A percentile compares a stretch with the other conserved stretches of the same genome.
Evolutionary conservation across 2,329 filamentous ascomycete genomes (phyloP).

Genomic region (Aspergillus persii): DNA sequence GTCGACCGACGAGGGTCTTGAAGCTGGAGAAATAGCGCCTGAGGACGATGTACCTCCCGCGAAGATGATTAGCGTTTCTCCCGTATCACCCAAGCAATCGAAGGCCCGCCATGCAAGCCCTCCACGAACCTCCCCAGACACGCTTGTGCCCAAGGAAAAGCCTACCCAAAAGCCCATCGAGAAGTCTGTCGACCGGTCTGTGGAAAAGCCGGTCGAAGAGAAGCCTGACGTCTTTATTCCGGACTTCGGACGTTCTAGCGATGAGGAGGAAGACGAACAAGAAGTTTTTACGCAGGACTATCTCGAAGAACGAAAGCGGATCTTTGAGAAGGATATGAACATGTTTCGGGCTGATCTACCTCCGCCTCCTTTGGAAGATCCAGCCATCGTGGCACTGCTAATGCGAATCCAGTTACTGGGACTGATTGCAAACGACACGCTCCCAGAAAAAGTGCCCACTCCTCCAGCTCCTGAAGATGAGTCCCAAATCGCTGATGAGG

Average conservation of each 20-base stretch:
- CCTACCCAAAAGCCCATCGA: too few species aligned
- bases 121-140: conserved; percentile 3
- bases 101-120: conserved; percentile 3
- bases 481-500: conserved; percentile 5
- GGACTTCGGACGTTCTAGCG: conserved; percentile 35
- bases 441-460: conserved; percentile 19
- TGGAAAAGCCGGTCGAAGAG: conserved; percentile 6
- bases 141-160: not conserved
- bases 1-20: conserved; percentile 14
- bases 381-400: conserved; percentile 40
- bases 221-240: conserved; percentile 26
- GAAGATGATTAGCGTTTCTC: not conserved
- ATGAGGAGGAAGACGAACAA: conserved; percentile 48
- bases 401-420: conserved; percentile 46
- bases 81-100: not conserved
- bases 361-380: conserved; percentile 42
- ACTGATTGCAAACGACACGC: conserved; percentile 38
- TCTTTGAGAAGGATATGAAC: conserved; percentile 46
- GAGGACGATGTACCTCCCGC: conserved; percentile 10
- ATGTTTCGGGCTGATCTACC: conserved; percentile 44
- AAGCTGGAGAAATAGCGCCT: conserved; percentile 16
- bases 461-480: conserved; percentile 4
- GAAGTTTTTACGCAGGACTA: conserved; percentile 48
- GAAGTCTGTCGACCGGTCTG: not conserved
- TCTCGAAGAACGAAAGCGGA: conserved; percentile 44